These are phyloP conservation scores for Blastocystis sp. DNA, from an alignment of 352 stramenopile species.

Conservation along the genomic window DNA sequence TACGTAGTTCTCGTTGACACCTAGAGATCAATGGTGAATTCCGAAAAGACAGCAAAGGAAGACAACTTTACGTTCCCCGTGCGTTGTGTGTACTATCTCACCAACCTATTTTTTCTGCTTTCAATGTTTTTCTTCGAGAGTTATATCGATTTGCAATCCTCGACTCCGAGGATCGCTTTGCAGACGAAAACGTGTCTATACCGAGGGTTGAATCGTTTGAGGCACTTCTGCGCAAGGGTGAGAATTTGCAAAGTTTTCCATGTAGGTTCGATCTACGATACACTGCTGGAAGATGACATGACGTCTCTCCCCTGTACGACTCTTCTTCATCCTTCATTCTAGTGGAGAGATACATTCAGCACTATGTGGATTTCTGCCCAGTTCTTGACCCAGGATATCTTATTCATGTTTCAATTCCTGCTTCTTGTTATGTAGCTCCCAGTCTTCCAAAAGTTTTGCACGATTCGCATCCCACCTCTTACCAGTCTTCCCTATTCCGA, in stretches of 20 bases:
- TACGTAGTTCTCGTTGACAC: neutral
- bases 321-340: neutral
- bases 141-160: slow-evolving; percentile 39
- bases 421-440: neutral
- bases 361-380: slow-evolving; percentile 52
- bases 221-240: slow-evolving; percentile 28
- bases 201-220: slow-evolving; percentile 47
- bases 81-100: slow-evolving; percentile 37
- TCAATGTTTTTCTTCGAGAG: slow-evolving; percentile 60
- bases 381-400: neutral
- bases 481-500: slow-evolving; percentile 23
- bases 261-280: slow-evolving; percentile 48
- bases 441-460: slow-evolving; percentile 41
- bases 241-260: neutral
- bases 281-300: neutral
- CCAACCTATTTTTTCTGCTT: slow-evolving; percentile 51
- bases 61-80: slow-evolving; percentile 38
- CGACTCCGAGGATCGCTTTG: slow-evolving; percentile 36
- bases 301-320: neutral
- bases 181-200: neutral
- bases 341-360: slow-evolving; percentile 52
- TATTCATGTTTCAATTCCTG: neutral
- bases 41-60: slow-evolving; percentile 16
- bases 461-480: slow-evolving; percentile 19
- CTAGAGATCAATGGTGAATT: slow-evolving; percentile 44